Percentiles rank a stretch among this genome's conserved stretches.
Evolutionary conservation across 352 stramenopile genomes (phyloP).

Genomic region (Pythium brassicae): DNA sequence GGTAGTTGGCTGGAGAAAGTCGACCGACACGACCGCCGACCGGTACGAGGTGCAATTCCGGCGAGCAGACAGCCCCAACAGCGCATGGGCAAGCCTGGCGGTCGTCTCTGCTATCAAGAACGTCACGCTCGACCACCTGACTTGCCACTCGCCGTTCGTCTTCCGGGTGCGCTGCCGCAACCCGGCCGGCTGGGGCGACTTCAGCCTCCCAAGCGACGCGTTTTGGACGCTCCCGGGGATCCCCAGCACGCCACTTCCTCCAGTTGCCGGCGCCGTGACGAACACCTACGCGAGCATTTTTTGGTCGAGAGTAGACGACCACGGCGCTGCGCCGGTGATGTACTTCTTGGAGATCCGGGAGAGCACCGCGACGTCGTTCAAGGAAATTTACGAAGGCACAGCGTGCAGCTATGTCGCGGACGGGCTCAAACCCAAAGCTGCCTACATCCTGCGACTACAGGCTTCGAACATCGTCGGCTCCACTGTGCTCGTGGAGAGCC

Average conservation of each 20-base stretch:
- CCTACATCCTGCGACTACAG: slow-evolving; percentile 65
- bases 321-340: slow-evolving; percentile 53
- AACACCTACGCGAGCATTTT: slow-evolving; percentile 75
- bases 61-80: slow-evolving; percentile 38
- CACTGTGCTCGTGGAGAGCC: slow-evolving; percentile 58
- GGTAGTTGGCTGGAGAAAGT: slow-evolving; percentile 53
- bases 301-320: slow-evolving; percentile 52
- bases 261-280: slow-evolving; percentile 46
- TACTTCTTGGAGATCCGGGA: slow-evolving; percentile 63
- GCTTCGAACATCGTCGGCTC: slow-evolving; percentile 65
- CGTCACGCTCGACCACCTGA: slow-evolving; percentile 34
- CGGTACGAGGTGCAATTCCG: slow-evolving; percentile 73
- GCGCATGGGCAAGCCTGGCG: slow-evolving; percentile 39
- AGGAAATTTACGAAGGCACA: slow-evolving; percentile 57
- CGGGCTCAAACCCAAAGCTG: slow-evolving; percentile 34
- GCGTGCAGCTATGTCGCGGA: slow-evolving; percentile 60
- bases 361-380: slow-evolving; percentile 18
- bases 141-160: slow-evolving; percentile 44
- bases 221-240: slow-evolving; percentile 58
- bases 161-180: slow-evolving; percentile 70
- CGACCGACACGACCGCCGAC: slow-evolving; percentile 58
- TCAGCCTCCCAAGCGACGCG: slow-evolving; percentile 36
- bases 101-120: slow-evolving; percentile 32
- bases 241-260: slow-evolving; percentile 35
- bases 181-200: slow-evolving; percentile 67